phyloP scores from a whole-genome alignment of 176 grass and related monocot species.

The Oryza punctata region DNA sequence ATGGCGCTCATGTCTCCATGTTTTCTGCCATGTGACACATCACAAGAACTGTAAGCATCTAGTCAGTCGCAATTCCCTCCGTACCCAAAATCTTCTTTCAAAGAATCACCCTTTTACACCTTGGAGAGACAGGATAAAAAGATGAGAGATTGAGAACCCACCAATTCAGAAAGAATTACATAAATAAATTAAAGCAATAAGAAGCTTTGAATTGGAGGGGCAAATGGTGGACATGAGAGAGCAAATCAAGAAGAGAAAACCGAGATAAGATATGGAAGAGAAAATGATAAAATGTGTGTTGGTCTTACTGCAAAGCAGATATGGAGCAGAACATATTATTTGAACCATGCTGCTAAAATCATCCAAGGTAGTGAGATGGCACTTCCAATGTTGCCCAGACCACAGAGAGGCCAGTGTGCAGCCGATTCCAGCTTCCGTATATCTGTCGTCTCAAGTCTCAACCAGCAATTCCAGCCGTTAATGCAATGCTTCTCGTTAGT shows the following conservation, averaged over 20 bases:
- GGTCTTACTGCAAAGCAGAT: neutral
- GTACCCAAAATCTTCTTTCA: neutral
- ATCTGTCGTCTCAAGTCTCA: neutral
- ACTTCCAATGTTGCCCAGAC: neutral
- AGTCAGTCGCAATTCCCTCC: neutral
- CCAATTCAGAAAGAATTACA: neutral
- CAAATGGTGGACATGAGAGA: neutral
- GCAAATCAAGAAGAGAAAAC: neutral
- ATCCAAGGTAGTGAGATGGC: constrained; percentile 2
- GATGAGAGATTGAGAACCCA: constrained; percentile 5
- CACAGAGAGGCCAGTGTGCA: neutral
- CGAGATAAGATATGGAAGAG: neutral
- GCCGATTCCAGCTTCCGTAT: constrained; percentile 11
- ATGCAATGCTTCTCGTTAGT: constrained; percentile 7
- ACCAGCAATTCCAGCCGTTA: constrained; percentile 1
- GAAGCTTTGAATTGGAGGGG: neutral
- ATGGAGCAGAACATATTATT: constrained; percentile 23
- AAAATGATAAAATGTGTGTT: neutral
- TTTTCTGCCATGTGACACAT: constrained; percentile 7
- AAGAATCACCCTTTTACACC: constrained; percentile 36
- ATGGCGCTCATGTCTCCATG: neutral
- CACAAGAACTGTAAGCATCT: constrained; percentile 9
- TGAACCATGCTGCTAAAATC: constrained; percentile 4
- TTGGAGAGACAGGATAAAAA: constrained; percentile 18
- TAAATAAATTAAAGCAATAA: constrained; percentile 11